A percentile compares a stretch with the other conserved stretches of the same genome.
Conservation (phyloP, 495 filamentous ascomycete species). For the Neurospora sp. region DNA sequence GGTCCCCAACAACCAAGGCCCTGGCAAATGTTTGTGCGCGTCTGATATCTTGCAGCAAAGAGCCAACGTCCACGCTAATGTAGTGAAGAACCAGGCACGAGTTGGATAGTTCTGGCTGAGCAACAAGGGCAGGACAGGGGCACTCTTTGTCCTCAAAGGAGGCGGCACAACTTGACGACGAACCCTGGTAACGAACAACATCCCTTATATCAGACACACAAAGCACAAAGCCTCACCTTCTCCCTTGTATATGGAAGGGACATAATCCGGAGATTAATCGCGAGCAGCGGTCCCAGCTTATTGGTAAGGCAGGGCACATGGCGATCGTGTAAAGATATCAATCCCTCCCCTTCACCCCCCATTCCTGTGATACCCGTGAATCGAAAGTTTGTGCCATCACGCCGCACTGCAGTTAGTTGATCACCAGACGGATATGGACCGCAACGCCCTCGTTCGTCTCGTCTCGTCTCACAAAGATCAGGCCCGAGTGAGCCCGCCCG, state of each 20-base stretch:
- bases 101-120: background rate
- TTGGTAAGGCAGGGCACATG: background rate
- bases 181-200: background rate
- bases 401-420: background rate
- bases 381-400: background rate
- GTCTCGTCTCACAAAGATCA: background rate
- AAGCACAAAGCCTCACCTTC: background rate
- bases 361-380: background rate
- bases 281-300: background rate
- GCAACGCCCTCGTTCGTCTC: background rate
- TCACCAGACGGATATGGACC: background rate
- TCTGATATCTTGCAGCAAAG: background rate
- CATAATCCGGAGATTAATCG: background rate
- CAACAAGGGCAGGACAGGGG: background rate
- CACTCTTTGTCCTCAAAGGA: background rate
- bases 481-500: background rate
- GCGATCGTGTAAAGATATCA: background rate
- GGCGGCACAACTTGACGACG: background rate
- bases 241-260: background rate
- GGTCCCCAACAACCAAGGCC: background rate
- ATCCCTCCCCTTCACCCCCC: background rate
- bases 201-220: background rate
- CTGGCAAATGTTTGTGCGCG: background rate
- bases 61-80: background rate
- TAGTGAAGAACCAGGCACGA: background rate